Base-by-base conservation (phyloP, 1,284 basidiomycete genomes). In the Leccinum subfulvum region DNA sequence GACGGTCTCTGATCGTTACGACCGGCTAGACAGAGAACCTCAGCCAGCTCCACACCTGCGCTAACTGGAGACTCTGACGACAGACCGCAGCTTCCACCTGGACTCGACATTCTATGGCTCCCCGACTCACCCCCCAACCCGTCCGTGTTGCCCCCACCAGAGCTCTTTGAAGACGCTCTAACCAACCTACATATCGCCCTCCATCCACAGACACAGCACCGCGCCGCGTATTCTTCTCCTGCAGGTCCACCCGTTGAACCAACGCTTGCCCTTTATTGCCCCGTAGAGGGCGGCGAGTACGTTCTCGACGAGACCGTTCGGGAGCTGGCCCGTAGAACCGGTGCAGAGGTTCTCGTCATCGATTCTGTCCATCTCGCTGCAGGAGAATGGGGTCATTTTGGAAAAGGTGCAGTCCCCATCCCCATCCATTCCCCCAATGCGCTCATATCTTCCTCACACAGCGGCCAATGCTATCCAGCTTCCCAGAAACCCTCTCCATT, bases 311-410 rank as follows among this genome's bases (percentile, higher is more conserved):
- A 86, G 37, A 92, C 92, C 1, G 87, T 95, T 16, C 80, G 83
- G 54, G 89, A 92, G 70, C 78, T 95, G 64, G 92, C 92, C 2
- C 81, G 83, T 51, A 81, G 84, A 62, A 86, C 88, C 3, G 84
- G 82, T 33, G 85, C 92, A 16, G 94, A 95, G 66, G 88, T 95
- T 5, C 80, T 95, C 16, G 85, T 93, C 11, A 72, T 96, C 58
- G 93, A 96, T 74, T 81, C 87, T 0, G 84, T 90, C 10, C 91
- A 94, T 62, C 79, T 95, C 23, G 90, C 92, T 60, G 94, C 89
- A 13, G 90, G 90, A 5, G 87, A 90, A 77, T 89, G 86, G 79
- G 91, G 92, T 39, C 80, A 82, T 56, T 91, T 90, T 76, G 90
- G 89, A 35, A 83, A 86, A 82, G 86, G 87, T 91, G 65, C 23